phyloP scores from a whole-genome alignment of 257 asterid species.

The Salvia rosmarinus region DNA sequence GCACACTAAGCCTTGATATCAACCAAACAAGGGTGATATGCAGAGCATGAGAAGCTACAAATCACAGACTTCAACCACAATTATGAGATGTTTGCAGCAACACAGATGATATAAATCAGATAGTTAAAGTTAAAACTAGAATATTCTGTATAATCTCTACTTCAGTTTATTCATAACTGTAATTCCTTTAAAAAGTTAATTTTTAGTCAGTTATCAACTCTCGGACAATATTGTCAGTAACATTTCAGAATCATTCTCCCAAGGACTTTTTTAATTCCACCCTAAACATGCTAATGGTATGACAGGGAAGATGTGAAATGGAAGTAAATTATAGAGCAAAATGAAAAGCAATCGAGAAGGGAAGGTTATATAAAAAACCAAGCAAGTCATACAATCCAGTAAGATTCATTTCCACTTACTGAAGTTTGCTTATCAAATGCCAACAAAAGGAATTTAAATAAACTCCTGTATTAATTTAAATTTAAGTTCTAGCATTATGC shows the following conservation, averaged over 20 bases:
- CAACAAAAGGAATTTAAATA: neutral
- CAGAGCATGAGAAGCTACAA: neutral
- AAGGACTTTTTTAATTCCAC: neutral
- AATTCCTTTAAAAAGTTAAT: neutral
- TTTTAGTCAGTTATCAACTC: neutral
- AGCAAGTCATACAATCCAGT: conserved; percentile 4
- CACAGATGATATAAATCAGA: neutral
- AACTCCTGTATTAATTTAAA: neutral
- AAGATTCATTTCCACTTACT: neutral
- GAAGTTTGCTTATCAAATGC: neutral
- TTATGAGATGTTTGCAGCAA: neutral
- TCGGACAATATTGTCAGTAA: neutral
- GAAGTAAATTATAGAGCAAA: neutral
- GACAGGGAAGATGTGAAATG: neutral
- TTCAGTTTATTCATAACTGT: neutral
- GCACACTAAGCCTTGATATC: neutral
- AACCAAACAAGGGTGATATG: neutral
- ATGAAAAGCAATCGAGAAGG: neutral
- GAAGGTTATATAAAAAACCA: neutral
- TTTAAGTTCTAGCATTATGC: conserved; percentile 3
- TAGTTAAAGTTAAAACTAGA: neutral
- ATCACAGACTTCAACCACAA: neutral
- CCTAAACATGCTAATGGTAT: neutral
- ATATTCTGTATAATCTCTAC: neutral
- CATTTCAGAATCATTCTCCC: neutral